Base-by-base conservation (phyloP, 1,284 basidiomycete species). In the Ceratobasidium sp. region DNA sequence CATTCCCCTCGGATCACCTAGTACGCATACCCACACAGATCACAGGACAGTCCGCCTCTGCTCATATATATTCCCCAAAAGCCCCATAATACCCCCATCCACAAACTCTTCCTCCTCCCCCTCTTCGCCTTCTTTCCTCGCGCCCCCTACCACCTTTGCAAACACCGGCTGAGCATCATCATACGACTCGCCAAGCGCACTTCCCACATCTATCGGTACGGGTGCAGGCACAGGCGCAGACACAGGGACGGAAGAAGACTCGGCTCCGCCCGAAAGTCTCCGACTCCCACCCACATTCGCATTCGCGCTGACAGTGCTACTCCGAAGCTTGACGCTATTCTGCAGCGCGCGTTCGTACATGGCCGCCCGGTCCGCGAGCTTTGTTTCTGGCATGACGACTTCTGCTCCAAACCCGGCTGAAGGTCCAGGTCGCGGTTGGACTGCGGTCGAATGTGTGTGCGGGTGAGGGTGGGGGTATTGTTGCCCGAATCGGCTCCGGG, bases 11-110 rank as follows among this genome's bases (percentile, higher is more conserved):
- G n/a, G n/a, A n/a, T 48, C 46, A 48, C 46, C 46, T 8, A 48
- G 18, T 18, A 48, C 46, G 7, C 18, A 48, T 48, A 18, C 18
- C 7, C 46, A 54, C 86, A 84, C 44, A 10, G 35, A 23, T 66
- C 20, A 76, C 30, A 76, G 87, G 20, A 71, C 74, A 38, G 62
- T 65, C 55, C 65, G 66, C 35, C 80, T 67, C 77, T 79, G 73
- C 62, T 81, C 82, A 74, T 95, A 95, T 68, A 95, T 94, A 85
- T 94, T 91, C 50, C 92, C 90, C 80, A 95, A 82, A 80, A 95
- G 82, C 41, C 91, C 92, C 78, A 95, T 84, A 79, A 95, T 91
- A 20, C 94, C 94, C 0, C 89, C 87, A 80, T 88, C 87, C 79
- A 84, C 90, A 81, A 79, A 57, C 69, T 92, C 89, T 78, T 83